Evolutionary conservation across 768 basidiomycete genomes (phyloP), one percentile per base, ranked within the genome.

Genomic region (Serendipita indica): DNA sequence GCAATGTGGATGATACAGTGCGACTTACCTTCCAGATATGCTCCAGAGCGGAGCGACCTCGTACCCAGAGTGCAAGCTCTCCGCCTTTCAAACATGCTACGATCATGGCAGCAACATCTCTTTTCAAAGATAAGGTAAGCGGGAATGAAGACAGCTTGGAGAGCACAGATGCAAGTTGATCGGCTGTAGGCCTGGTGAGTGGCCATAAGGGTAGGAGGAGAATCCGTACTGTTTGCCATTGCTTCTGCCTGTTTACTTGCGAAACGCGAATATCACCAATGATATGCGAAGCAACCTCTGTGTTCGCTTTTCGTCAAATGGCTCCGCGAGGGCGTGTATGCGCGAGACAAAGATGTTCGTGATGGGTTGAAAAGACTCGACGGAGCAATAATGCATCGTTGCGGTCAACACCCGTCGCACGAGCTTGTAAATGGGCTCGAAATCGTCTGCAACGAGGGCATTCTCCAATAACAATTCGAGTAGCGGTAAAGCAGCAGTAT

Each of bases 301-400:
- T 54, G 4, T 18, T 27, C 32, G 22, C n/a, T n/a, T n/a, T n/a
- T n/a, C n/a, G n/a, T n/a, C n/a, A n/a, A n/a, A n/a, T n/a, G n/a
- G n/a, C 7, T 54, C 32, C 5, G 41, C 18, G 18, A n/a, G n/a
- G 5, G n/a, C n/a, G 32, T 33, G 18, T 10, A 80, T 72, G 39
- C 70, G 69, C 28, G 72, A 66, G 0, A 80, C 66, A 2, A 89
- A 63, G 7, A 78, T 63, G 16, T 86, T 80, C 1, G 77, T 75
- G 1, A 88, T 63, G 0, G 75, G 65, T 3, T 75, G 66, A 66
- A 86, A 89, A 52, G 82, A 77, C 22, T 84, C 81, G 0, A 83
- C 70, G 63, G 83, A 84, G 68, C 84, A 83, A 64, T 94, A 89
- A 65, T 94, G 92, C 18, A 86, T 80, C 10, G 90, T 70, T 0